Conservation (phyloP, 257 asterid species). For the Fraxinus excelsior region DNA sequence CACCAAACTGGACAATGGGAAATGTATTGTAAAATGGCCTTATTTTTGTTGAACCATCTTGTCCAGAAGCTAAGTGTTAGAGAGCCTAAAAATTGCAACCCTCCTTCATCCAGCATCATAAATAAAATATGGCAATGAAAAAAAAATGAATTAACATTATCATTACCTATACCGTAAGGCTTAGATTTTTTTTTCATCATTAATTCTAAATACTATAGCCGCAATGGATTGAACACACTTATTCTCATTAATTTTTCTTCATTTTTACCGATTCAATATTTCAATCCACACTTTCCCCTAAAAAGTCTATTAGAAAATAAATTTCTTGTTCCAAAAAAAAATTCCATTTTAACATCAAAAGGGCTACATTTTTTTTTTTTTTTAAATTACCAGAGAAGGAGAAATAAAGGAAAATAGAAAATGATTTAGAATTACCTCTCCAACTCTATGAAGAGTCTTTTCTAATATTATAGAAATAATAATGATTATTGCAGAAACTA, state of each 20-base stretch:
- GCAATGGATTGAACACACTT: no score
- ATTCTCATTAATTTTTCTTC: no score
- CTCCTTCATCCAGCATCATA: background rate
- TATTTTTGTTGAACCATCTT: background rate
- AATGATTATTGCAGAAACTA: slow-evolving; percentile 63
- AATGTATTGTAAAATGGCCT: background rate
- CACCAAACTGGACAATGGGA: background rate
- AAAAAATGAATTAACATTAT: background rate
- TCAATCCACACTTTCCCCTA: no score
- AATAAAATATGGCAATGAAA: background rate
- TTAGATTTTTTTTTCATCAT: no score
- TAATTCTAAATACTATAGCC: no score
- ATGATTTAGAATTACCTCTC: slow-evolving; percentile 35
- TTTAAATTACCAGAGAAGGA: background rate
- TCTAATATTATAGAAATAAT: slow-evolving; percentile 64
- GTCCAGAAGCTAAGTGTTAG: no score
- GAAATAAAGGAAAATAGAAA: background rate
- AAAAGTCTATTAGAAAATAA: background rate
- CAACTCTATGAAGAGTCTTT: slow-evolving; percentile 54
- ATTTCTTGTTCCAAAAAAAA: no score
- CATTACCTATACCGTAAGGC: no score
- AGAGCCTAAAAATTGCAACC: background rate
- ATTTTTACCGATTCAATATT: no score
- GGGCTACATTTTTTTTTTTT: background rate
- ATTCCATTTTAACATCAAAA: background rate